These are phyloP conservation scores for Cryptosporidium felis DNA, from an alignment of 169 alveolate species.

Conservation along the genomic window DNA sequence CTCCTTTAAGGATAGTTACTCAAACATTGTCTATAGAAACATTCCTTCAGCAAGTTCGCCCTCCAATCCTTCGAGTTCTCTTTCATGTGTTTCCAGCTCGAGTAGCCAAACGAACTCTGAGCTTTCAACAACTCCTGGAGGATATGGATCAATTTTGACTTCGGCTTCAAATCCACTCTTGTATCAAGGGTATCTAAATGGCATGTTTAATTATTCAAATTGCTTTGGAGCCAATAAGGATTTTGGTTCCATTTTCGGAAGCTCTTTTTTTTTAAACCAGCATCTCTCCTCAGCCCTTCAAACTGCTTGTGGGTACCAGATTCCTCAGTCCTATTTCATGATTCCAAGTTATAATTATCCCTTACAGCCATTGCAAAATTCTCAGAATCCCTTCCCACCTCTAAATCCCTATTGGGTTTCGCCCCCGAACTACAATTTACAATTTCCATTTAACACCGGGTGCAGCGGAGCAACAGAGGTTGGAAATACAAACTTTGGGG, in stretches of 20 bases:
- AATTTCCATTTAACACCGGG: no score
- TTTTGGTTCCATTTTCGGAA: neutral
- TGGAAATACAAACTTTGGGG: no score
- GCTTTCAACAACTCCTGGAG: neutral
- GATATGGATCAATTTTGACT: neutral
- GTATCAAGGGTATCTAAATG: neutral
- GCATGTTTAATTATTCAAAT: neutral
- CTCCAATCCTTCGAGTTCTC: neutral
- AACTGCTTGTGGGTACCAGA: neutral
- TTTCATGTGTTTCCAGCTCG: neutral
- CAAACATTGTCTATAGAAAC: constrained; percentile 56
- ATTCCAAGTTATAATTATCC: constrained; percentile 21
- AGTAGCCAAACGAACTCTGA: neutral
- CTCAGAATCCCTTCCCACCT: neutral
- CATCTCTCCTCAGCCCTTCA: neutral
- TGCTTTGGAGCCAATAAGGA: neutral
- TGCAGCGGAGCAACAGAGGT: no score
- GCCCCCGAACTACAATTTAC: no score
- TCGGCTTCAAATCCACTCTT: neutral
- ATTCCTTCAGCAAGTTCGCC: neutral
- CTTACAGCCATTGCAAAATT: neutral
- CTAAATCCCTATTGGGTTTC: neutral
- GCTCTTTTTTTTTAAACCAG: neutral
- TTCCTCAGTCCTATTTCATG: neutral
- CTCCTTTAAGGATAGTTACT: no score